phyloP scores from a whole-genome alignment of 1,284 basidiomycete species.

The Takashimella tepidaria region DNA sequence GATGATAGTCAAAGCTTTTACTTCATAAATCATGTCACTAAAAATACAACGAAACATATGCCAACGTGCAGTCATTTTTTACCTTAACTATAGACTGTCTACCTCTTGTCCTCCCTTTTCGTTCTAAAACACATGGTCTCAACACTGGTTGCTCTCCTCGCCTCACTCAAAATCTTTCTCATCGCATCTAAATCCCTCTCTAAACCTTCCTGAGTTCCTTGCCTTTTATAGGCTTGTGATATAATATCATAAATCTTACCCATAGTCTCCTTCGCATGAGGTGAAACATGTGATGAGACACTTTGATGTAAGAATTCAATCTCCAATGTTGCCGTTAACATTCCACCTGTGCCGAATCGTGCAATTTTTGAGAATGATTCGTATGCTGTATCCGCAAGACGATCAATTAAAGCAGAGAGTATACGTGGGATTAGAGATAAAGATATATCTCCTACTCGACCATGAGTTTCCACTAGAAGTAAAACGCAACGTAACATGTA shows the following conservation, averaged over 20 bases:
- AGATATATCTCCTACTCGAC: conserved; percentile 76
- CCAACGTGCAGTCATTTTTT: no score
- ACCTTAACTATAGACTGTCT: not conserved
- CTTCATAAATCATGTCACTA: no score
- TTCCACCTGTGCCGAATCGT: conserved; percentile 94
- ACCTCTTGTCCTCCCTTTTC: not conserved
- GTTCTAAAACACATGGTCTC: conserved; percentile 73
- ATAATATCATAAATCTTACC: conserved; percentile 92
- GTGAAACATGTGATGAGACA: conserved; percentile 58
- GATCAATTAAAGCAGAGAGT: conserved; percentile 75
- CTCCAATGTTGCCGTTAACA: conserved; percentile 84
- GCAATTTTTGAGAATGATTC: conserved; percentile 78
- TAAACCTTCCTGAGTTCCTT: conserved; percentile 65
- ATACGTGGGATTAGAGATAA: conserved; percentile 73
- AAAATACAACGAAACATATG: no score
- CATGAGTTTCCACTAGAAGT: conserved; percentile 84
- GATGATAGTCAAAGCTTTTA: no score
- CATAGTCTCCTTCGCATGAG: conserved; percentile 70
- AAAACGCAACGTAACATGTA: conserved; percentile 91
- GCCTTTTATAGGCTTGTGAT: conserved; percentile 78
- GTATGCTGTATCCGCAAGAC: conserved; percentile 74
- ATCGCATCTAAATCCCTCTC: conserved; percentile 85
- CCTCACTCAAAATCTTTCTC: conserved; percentile 81
- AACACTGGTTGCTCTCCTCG: conserved; percentile 81
- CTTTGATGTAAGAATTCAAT: conserved; percentile 99